Evolutionary conservation across 2,329 filamentous ascomycete species (phyloP).

Genomic region (Hypoxylon sp.): DNA sequence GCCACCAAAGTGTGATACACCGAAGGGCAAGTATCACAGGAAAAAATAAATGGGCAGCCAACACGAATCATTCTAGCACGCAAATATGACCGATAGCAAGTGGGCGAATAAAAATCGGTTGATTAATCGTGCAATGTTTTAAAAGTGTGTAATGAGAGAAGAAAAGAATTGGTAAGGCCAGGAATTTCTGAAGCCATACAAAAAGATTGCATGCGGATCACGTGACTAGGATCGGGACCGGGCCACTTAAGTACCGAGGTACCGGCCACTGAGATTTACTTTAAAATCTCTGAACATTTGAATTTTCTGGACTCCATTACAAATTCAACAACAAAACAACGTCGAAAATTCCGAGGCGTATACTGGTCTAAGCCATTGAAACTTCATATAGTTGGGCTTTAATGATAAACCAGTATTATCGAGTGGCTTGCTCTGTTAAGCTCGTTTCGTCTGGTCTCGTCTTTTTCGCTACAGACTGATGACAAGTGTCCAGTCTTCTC

Average conservation of each 20-base stretch:
- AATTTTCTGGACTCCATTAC: constrained; percentile 14
- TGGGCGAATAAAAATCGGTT: constrained; percentile 68
- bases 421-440: not conserved
- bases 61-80: constrained; percentile 67
- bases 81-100: constrained; percentile 73
- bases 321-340: constrained; percentile 9
- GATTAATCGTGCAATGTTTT: constrained; percentile 70
- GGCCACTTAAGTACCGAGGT: not conserved
- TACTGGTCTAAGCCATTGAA: not conserved
- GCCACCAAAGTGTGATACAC: constrained; percentile 51
- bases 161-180: constrained; percentile 41
- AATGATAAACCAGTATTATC: not conserved
- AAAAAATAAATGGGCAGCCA: constrained; percentile 47
- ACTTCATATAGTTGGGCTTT: not conserved
- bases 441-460: not conserved
- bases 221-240: constrained; percentile 22
- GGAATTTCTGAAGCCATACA: constrained; percentile 11
- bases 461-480: not conserved
- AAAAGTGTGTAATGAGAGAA: constrained; percentile 63
- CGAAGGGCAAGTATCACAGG: constrained; percentile 46
- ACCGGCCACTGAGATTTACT: constrained; percentile 25
- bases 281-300: constrained; percentile 25
- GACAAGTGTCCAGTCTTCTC: constrained; percentile 29
- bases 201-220: constrained; percentile 18
- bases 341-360: not conserved